Evolutionary conservation across 345 rosid species (phyloP).

Genomic region (Dovyalis caffra): DNA sequence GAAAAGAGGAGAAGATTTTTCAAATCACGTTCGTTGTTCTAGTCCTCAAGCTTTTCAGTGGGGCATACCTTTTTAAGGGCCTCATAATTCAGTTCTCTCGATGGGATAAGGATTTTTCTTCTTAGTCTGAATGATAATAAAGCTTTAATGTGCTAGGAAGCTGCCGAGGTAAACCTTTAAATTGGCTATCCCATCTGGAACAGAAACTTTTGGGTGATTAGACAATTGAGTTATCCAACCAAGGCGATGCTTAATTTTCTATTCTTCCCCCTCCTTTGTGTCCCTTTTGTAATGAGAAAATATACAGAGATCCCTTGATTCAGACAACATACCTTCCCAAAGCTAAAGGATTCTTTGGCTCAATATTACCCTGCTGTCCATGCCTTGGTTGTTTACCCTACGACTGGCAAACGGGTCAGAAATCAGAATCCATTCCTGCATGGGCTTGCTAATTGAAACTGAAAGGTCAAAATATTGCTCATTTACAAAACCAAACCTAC

Average conservation of each 20-base stretch:
- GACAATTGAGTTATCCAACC: conserved; percentile 6
- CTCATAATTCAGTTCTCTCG: conserved; percentile 5
- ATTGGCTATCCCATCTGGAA: background rate
- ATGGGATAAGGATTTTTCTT: background rate
- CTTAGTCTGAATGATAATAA: background rate
- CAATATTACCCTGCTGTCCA: background rate
- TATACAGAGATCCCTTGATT: conserved; percentile 11
- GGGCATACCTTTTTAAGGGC: conserved; percentile 16
- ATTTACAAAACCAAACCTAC: background rate
- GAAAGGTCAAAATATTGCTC: background rate
- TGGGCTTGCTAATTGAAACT: too few relatives aligned
- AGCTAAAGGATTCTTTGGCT: background rate
- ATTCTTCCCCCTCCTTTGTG: background rate
- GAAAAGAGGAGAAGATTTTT: conserved; percentile 21
- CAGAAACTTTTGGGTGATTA: background rate
- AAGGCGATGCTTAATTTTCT: background rate
- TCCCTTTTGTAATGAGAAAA: background rate
- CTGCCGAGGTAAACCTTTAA: background rate
- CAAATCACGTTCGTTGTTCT: conserved; percentile 21
- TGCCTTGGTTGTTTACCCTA: background rate
- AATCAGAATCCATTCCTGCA: background rate
- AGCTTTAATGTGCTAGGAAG: background rate
- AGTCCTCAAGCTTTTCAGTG: conserved; percentile 16
- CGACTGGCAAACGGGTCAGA: background rate
- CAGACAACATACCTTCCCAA: background rate